Evolutionary conservation across 2,329 filamentous ascomycete genomes (phyloP), one percentile per base, ranked within the genome.

Genomic region (Calonectria pseudoreteaudii): DNA sequence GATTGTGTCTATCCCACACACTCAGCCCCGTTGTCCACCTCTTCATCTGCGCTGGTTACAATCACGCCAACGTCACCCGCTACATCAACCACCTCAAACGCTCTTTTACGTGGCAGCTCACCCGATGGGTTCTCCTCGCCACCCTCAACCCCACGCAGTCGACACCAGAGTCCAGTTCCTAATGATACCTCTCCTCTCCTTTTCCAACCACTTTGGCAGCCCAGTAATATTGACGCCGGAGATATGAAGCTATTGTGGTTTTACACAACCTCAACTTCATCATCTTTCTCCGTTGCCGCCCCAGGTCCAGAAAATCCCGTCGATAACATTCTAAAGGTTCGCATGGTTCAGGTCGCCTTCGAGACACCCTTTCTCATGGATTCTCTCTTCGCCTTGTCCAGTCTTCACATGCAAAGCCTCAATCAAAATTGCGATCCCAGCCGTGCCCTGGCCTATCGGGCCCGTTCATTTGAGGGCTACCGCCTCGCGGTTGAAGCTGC

Each of bases 201-300:
- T 44, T 62, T 75, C 26, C 78, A 82, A 56, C 80, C 82, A 13
- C 73, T 83, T 60, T 81, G 79, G 75, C 85, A 75, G 13, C 80
- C 86, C 1, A 71, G 73, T 1, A 80, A 80, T 16, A 80, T 84
- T 66, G 82, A 86, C 50, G 82, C 84, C 38, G 76, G 83, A 31
- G 89, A 91, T 73, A 88, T 91, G 87, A 87, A 86, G 75, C 85
- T 91, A 50, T 78, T 91, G 9, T 91, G 89, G 89, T 89, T 90
- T 77, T 91, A 90, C 77, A 88, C 87, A 16, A 84, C 83, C 11
- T 80, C 85, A 38, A 88, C 88, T 11, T 88, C 83, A 75, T 73
- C 81, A 3, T 87, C 87, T 18, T 89, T 91, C 78, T 84, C 87
- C 18, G 81, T 87, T 34, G 81, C 86, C 28, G 80, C 81, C 34